phyloP scores from a whole-genome alignment of 1,284 basidiomycete genomes.

The Austroboletus sp. region DNA sequence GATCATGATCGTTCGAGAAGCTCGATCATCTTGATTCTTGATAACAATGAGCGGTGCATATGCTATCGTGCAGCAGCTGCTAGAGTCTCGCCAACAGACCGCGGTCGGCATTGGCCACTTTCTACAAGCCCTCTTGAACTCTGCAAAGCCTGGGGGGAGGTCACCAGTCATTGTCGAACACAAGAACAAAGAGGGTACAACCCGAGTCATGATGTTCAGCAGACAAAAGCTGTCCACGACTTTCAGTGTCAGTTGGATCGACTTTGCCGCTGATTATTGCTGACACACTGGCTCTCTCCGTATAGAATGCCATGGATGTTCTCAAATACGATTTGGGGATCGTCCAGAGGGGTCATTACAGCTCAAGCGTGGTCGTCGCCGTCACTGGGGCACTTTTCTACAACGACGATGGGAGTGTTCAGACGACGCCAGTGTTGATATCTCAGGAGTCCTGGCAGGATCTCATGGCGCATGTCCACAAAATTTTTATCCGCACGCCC shows the following conservation, averaged over 20 bases:
- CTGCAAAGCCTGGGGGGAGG: neutral
- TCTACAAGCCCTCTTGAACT: conserved; percentile 4
- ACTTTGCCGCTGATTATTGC: neutral
- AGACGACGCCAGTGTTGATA: conserved; percentile 2
- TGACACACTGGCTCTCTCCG: too few species aligned
- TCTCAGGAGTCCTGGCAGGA: conserved; percentile 8
- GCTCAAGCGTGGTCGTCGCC: neutral
- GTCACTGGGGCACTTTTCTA: conserved; percentile 9
- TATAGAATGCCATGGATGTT: neutral
- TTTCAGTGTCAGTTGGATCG: neutral
- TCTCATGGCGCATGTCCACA: conserved; percentile 10
- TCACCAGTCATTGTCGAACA: neutral
- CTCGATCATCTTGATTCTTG: too few species aligned
- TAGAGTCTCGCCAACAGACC: conserved; percentile 1
- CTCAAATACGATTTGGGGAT: conserved; percentile 2
- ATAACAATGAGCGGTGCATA: conserved; percentile 9
- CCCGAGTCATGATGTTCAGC: neutral
- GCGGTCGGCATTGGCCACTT: conserved; percentile 9
- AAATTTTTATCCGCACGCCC: conserved; percentile 4
- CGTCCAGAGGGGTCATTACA: neutral
- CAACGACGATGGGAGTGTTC: conserved; percentile 5
- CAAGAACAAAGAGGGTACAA: neutral
- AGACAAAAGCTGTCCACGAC: neutral
- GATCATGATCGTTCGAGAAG: too few species aligned
- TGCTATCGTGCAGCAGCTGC: conserved; percentile 5